Conservation (phyloP, 2,329 filamentous ascomycete species). For the Pochonia chlamydosporia region DNA sequence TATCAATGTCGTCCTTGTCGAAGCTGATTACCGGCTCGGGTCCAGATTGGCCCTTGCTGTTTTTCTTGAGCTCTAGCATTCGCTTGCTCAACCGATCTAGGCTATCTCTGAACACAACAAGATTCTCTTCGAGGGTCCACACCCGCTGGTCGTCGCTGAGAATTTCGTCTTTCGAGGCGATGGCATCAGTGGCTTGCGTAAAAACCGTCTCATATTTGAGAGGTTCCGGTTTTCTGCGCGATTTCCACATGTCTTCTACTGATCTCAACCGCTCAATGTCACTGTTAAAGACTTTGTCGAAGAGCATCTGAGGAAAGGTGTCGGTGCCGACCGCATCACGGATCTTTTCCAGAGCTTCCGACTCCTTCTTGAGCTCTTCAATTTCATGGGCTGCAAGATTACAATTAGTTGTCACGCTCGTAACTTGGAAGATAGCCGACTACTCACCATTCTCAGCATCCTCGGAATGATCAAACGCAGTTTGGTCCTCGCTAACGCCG, state of each 20-base stretch:
- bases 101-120: conserved; percentile 82
- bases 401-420: neutral
- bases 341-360: conserved; percentile 77
- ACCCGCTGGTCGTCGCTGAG: conserved; percentile 63
- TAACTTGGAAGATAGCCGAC: neutral
- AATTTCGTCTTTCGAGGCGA: conserved; percentile 48
- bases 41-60: conserved; percentile 38
- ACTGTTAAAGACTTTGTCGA: conserved; percentile 85
- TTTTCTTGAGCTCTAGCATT: conserved; percentile 56
- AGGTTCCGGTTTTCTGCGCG: conserved; percentile 65
- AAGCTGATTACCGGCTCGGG: conserved; percentile 69
- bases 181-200: conserved; percentile 40
- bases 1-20: conserved; percentile 95
- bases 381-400: conserved; percentile 63
- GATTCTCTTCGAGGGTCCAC: conserved; percentile 81
- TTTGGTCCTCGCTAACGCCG: conserved; percentile 81
- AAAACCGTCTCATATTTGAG: conserved; percentile 62
- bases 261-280: conserved; percentile 77
- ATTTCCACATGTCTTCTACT: conserved; percentile 97
- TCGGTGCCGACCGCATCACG: conserved; percentile 72
- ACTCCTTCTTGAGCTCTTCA: conserved; percentile 77
- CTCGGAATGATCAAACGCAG: conserved; percentile 71
- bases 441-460: conserved; percentile 69
- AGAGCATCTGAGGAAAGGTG: conserved; percentile 73
- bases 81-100: conserved; percentile 70